Evolutionary conservation across 1,284 basidiomycete genomes (phyloP).

Genomic region (Rhodotorula sp.): DNA sequence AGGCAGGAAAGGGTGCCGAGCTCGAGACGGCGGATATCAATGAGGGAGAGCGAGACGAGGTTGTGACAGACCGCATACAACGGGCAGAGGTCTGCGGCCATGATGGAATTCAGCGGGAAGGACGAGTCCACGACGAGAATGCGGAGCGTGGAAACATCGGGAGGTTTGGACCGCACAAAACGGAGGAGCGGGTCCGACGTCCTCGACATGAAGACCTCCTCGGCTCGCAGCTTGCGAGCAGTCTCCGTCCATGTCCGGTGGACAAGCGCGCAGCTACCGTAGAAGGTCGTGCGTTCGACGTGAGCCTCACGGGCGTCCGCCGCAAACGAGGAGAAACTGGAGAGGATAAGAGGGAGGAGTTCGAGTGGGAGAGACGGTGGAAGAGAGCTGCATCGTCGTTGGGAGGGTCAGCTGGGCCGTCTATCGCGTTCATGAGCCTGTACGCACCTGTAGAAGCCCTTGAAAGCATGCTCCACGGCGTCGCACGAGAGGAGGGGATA

Average conservation of each 20-base stretch:
- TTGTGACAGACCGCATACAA: not conserved
- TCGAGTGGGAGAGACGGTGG: not conserved
- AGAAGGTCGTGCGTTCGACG: constrained; percentile 2
- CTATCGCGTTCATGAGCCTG: too few species aligned
- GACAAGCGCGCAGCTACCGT: not conserved
- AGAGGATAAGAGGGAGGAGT: not conserved
- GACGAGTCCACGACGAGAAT: not conserved
- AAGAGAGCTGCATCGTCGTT: not conserved
- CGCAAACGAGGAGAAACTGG: not conserved
- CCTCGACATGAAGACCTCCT: not conserved
- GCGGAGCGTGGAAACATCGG: not conserved
- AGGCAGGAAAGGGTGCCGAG: not conserved
- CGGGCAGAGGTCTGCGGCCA: not conserved
- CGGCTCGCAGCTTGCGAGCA: not conserved
- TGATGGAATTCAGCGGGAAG: not conserved
- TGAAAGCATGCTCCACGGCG: too few species aligned
- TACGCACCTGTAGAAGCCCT: too few species aligned
- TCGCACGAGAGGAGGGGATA: too few species aligned
- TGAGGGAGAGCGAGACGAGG: constrained; percentile 1
- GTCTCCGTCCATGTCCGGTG: not conserved
- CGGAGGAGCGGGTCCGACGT: not conserved
- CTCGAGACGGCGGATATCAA: not conserved
- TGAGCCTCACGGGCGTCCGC: not conserved
- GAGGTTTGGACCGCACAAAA: not conserved
- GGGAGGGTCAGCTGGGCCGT: too few species aligned